phyloP scores from a whole-genome alignment of 2,329 filamentous ascomycete species.

The Rhinocladiella mackenziei region DNA sequence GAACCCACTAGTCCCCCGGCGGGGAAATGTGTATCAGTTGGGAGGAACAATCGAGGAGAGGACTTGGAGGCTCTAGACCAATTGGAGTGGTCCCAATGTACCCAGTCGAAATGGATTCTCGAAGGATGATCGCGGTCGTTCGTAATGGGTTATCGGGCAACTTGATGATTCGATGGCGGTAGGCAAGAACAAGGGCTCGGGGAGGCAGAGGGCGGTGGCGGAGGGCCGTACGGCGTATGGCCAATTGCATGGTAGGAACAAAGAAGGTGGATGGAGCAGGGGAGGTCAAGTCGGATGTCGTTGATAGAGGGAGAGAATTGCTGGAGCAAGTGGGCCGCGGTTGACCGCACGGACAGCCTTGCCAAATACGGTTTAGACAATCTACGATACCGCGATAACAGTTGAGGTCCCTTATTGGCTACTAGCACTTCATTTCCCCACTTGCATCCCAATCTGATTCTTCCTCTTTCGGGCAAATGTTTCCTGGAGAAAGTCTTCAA shows the following conservation, averaged over 20 bases:
- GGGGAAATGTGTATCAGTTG: too few species aligned
- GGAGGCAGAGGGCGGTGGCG: too few species aligned
- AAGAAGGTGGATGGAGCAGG: conserved; percentile 2
- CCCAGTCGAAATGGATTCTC: background rate
- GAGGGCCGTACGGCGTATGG: too few species aligned
- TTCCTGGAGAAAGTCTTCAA: conserved; percentile 5
- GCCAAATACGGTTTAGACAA: conserved; percentile 15
- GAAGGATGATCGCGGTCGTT: conserved; percentile 14
- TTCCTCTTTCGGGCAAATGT: conserved; percentile 24
- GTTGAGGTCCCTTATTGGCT: conserved; percentile 9
- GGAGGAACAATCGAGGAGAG: too few species aligned
- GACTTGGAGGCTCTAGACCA: too few species aligned
- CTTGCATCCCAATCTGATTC: conserved; percentile 5
- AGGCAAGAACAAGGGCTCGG: background rate
- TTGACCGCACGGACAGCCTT: conserved; percentile 24
- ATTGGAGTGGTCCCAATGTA: too few species aligned
- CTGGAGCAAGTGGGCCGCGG: conserved; percentile 8
- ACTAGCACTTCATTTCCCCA: background rate
- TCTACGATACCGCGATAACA: conserved; percentile 15
- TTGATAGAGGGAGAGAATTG: conserved; percentile 2
- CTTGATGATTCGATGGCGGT: background rate
- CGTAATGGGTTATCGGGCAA: conserved; percentile 9
- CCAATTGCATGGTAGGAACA: too few species aligned
- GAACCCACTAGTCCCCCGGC: background rate
- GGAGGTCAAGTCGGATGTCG: background rate